Conservation (phyloP, 768 basidiomycete species). For the Sistotremastrum suecicum region DNA sequence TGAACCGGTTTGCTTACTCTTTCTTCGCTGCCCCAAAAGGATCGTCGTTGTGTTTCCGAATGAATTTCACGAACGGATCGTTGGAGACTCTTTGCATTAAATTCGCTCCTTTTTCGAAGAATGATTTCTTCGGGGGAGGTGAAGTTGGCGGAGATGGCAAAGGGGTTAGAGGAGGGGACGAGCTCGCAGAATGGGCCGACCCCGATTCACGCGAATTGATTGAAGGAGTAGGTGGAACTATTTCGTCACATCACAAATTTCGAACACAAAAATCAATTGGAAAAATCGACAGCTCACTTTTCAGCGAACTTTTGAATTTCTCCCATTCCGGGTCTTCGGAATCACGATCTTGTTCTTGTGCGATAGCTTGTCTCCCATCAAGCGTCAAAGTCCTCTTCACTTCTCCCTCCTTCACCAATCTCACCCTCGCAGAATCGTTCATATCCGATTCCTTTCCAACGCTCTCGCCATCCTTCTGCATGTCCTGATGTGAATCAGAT, state of each 20-base stretch:
- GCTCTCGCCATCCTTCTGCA: conserved; percentile 7
- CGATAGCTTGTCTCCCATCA: neutral
- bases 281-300: too few species aligned
- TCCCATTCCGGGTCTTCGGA: too few species aligned
- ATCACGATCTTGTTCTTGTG: neutral
- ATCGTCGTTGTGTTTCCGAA: conserved; percentile 37
- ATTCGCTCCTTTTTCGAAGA: conserved; percentile 23
- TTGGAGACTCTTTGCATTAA: conserved; percentile 28
- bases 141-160: too few species aligned
- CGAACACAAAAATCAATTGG: too few species aligned
- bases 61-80: conserved; percentile 32
- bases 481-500: conserved; percentile 1
- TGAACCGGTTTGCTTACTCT: conserved; percentile 7
- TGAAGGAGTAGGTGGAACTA: too few species aligned
- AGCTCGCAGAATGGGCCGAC: too few species aligned
- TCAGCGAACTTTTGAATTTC: too few species aligned
- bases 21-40: conserved; percentile 33
- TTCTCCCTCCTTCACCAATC: conserved; percentile 29
- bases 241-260: too few species aligned
- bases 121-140: neutral
- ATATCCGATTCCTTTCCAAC: conserved; percentile 23
- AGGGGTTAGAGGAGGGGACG: too few species aligned
- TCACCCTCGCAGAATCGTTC: conserved; percentile 28
- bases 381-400: conserved; percentile 18
- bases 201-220: too few species aligned